Evolutionary conservation across 768 basidiomycete species (phyloP).

Genomic region (Tricholoma sp.): DNA sequence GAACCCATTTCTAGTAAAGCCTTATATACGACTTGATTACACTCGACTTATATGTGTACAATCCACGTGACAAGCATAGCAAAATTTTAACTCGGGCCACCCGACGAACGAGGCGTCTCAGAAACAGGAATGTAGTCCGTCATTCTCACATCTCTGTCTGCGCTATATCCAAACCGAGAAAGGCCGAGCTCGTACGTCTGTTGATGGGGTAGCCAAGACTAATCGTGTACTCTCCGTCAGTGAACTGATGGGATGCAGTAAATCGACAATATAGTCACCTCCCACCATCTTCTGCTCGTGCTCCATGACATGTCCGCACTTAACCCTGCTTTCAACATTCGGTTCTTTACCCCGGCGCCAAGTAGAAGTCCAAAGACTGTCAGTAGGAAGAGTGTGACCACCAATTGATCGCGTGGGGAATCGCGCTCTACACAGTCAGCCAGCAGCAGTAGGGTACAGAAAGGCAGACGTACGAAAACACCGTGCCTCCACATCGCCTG

Average conservation of each 20-base stretch:
- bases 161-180: slow-evolving; percentile 42
- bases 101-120: slow-evolving; percentile 14
- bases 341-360: slow-evolving; percentile 77
- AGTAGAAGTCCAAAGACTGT: slow-evolving; percentile 83
- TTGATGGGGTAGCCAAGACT: slow-evolving; percentile 55
- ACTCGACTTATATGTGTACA: not conserved
- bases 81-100: not conserved
- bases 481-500: slow-evolving; percentile 92
- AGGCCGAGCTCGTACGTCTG: slow-evolving; percentile 42
- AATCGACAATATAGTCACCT: slow-evolving; percentile 44
- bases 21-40: not conserved
- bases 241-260: slow-evolving; percentile 1
- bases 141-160: slow-evolving; percentile 28
- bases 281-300: slow-evolving; percentile 74
- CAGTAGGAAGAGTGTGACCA: slow-evolving; percentile 87
- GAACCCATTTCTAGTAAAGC: slow-evolving; percentile 45
- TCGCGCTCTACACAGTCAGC: slow-evolving; percentile 65
- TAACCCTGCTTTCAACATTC: slow-evolving; percentile 76
- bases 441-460: slow-evolving; percentile 2
- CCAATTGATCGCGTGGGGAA: slow-evolving; percentile 91
- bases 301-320: slow-evolving; percentile 60
- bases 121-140: slow-evolving; percentile 44
- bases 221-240: slow-evolving; percentile 6
- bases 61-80: not conserved
- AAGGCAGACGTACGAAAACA: slow-evolving; percentile 75